Conservation (phyloP, 441 rosid genomes). For the Hura crepitans region DNA sequence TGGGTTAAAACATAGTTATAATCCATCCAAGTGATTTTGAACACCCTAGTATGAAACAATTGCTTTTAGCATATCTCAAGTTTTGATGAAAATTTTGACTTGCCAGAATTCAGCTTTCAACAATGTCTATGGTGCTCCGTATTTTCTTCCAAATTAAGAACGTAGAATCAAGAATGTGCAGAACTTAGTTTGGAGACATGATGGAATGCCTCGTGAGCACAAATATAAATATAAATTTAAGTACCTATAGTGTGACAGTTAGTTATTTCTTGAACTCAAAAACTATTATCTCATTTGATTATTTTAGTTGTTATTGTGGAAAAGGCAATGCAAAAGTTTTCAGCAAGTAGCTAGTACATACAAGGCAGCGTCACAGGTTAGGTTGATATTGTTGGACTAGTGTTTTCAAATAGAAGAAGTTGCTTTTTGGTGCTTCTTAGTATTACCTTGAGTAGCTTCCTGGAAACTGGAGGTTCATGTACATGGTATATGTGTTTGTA, state of each 20-base stretch:
- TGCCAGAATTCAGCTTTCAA: not conserved
- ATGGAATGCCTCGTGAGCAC: not conserved
- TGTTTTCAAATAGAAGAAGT: not conserved
- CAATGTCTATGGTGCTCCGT: not conserved
- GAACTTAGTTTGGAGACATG: not conserved
- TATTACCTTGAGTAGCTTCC: not conserved
- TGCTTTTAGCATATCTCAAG: not conserved
- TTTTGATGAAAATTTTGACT: not conserved
- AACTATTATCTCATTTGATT: not conserved
- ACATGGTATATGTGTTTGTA: not conserved
- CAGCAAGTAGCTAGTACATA: not conserved
- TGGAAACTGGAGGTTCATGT: not conserved
- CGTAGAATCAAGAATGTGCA: not conserved
- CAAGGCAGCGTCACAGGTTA: not conserved
- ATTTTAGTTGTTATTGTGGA: not conserved
- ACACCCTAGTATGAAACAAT: not conserved
- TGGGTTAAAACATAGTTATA: too few relatives aligned
- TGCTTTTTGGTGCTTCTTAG: slow-evolving; percentile 1
- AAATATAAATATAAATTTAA: not conserved
- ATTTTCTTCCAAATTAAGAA: not conserved
- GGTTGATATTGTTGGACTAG: not conserved
- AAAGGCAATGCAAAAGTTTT: not conserved
- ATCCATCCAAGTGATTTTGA: too few relatives aligned
- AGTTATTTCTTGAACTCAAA: not conserved
- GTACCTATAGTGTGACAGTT: not conserved